Percentiles rank a stretch among this genome's conserved stretches.
phyloP scores from a whole-genome alignment of 768 basidiomycete genomes.

The Hortiboletus campestris region DNA sequence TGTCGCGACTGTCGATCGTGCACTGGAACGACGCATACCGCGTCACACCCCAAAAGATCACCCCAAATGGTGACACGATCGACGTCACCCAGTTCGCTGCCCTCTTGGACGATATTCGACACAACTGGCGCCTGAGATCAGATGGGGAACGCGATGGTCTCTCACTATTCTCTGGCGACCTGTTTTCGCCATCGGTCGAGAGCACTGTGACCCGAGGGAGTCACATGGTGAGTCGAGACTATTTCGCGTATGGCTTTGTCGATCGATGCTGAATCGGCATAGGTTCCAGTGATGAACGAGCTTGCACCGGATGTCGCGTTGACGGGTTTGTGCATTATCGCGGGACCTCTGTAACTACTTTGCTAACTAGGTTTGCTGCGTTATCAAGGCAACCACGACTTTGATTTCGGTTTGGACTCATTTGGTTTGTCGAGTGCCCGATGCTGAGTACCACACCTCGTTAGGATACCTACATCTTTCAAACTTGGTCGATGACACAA shows the following conservation, averaged over 20 bases:
- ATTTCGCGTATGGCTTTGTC: background rate
- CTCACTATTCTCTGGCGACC: constrained; percentile 84
- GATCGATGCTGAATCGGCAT: constrained; percentile 3
- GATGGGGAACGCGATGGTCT: constrained; percentile 68
- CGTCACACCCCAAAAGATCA: constrained; percentile 70
- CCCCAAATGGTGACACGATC: constrained; percentile 56
- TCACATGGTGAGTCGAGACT: constrained; percentile 65
- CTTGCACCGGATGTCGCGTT: constrained; percentile 78
- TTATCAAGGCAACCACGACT: constrained; percentile 81
- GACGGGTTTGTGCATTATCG: constrained; percentile 54
- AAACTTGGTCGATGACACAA: constrained; percentile 67
- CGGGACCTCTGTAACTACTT: background rate
- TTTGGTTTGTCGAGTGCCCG: background rate
- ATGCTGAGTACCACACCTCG: background rate
- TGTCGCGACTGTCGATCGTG: constrained; percentile 45
- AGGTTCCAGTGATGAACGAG: constrained; percentile 86
- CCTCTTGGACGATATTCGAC: constrained; percentile 60
- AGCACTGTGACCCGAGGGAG: constrained; percentile 85
- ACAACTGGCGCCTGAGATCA: constrained; percentile 47
- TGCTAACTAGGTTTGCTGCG: constrained; percentile 5
- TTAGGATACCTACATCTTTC: constrained; percentile 63
- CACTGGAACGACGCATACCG: constrained; percentile 88
- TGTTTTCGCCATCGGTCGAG: constrained; percentile 85
- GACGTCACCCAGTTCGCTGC: constrained; percentile 84
- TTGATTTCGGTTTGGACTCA: constrained; percentile 67